Conservation (phyloP, 2,329 filamentous ascomycete species). For the Madurella fahalii region DNA sequence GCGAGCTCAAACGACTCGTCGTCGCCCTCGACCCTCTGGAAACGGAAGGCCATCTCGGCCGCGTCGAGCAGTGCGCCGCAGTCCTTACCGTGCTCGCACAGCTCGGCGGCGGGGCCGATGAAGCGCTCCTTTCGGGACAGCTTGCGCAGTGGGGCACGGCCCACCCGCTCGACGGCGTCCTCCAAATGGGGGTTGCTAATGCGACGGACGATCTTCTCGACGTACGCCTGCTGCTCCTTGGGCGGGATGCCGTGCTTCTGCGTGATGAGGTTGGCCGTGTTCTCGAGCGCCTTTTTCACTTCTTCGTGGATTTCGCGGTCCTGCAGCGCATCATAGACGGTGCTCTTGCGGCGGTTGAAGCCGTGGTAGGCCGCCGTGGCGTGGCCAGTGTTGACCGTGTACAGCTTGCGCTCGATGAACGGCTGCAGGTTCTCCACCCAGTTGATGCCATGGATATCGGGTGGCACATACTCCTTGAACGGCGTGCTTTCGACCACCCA, state of each 20-base stretch:
- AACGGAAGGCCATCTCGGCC: slow-evolving; percentile 87
- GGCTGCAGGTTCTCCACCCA: slow-evolving; percentile 89
- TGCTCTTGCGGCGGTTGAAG: slow-evolving; percentile 78
- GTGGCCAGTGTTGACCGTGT: slow-evolving; percentile 98
- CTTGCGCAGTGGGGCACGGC: slow-evolving; percentile 90
- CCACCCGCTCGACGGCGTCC: slow-evolving; percentile 91
- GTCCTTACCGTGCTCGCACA: slow-evolving; percentile 74
- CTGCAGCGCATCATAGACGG: slow-evolving; percentile 82
- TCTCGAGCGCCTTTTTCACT: slow-evolving; percentile 73
- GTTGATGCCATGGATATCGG: slow-evolving; percentile 80
- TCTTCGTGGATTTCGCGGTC: slow-evolving; percentile 75
- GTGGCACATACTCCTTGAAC: slow-evolving; percentile 67
- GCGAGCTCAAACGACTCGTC: slow-evolving; percentile 84
- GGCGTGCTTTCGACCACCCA: slow-evolving; percentile 92
- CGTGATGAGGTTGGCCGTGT: slow-evolving; percentile 83
- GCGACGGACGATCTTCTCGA: slow-evolving; percentile 84
- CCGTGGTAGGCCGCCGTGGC: slow-evolving; percentile 95
- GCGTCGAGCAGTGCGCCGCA: slow-evolving; percentile 73
- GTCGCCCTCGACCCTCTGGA: slow-evolving; percentile 90
- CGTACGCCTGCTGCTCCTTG: slow-evolving; percentile 77
- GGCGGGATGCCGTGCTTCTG: slow-evolving; percentile 76
- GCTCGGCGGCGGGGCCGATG: slow-evolving; percentile 82
- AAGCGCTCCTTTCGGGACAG: slow-evolving; percentile 93
- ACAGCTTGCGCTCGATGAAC: slow-evolving; percentile 99
- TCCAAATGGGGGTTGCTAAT: slow-evolving; percentile 92